Evolutionary conservation across 345 rosid species (phyloP).

Genomic region (Aurinia saxatilis): DNA sequence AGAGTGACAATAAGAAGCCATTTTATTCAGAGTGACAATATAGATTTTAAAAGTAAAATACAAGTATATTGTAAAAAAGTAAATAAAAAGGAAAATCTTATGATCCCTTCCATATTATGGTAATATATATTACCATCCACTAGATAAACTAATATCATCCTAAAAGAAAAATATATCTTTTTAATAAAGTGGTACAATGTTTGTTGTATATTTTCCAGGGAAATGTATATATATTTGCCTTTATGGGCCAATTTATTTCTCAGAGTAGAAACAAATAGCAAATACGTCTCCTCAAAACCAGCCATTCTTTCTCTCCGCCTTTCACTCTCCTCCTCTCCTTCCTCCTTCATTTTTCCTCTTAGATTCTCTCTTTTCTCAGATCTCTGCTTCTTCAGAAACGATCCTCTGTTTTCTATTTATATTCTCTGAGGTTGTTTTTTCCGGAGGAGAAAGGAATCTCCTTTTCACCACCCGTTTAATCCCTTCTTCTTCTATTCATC

Average conservation of each 20-base stretch:
- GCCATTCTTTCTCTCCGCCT: constrained; percentile 12
- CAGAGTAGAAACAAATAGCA: constrained; percentile 23
- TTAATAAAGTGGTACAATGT: too few relatives aligned
- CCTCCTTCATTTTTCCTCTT: neutral
- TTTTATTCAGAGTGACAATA: too few relatives aligned
- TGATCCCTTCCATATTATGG: too few relatives aligned
- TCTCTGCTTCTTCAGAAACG: neutral
- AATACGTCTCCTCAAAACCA: constrained; percentile 19
- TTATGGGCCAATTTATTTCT: neutral
- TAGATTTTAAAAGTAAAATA: too few relatives aligned
- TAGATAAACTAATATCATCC: too few relatives aligned
- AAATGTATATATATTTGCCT: too few relatives aligned
- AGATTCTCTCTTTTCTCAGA: constrained; percentile 7
- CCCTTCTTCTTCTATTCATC: neutral
- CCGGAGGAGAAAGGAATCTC: constrained; percentile 1
- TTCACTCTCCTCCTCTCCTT: constrained; percentile 26
- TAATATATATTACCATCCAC: too few relatives aligned
- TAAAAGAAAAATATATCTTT: too few relatives aligned
- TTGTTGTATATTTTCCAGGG: too few relatives aligned
- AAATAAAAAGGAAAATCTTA: too few relatives aligned
- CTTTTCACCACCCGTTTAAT: neutral
- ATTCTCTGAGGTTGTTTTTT: constrained; percentile 20
- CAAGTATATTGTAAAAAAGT: too few relatives aligned
- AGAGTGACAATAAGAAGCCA: too few relatives aligned
- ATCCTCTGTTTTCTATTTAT: neutral